Evolutionary conservation across 139 green algal species (phyloP).

Genomic region (Zygnema cylindricum): DNA sequence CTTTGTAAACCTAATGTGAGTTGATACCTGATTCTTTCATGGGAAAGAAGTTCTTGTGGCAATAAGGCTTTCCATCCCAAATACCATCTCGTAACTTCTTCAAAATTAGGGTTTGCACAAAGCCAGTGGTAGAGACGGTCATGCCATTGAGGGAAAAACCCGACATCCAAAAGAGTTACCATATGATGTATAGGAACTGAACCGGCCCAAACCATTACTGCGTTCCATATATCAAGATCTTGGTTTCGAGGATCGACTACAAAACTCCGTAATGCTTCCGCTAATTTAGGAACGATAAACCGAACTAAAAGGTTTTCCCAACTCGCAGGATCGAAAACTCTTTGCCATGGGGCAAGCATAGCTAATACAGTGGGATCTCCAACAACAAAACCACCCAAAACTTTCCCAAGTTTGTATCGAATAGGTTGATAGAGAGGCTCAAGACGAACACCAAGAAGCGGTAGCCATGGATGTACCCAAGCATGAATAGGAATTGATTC

Average conservation of each 20-base stretch:
- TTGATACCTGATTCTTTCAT: conserved; percentile 77
- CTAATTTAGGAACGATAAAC: conserved; percentile 89
- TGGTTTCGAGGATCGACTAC: conserved; percentile 80
- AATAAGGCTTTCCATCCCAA: conserved; percentile 87
- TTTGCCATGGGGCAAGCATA: conserved; percentile 87
- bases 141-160: conserved; percentile 88
- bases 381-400: conserved; percentile 86
- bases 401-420: conserved; percentile 72
- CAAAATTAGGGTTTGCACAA: conserved; percentile 75
- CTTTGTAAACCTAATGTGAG: conserved; percentile 82
- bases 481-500: conserved; percentile 88
- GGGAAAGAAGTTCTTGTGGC: conserved; percentile 71
- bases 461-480: conserved; percentile 98
- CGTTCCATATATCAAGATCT: conserved; percentile 78
- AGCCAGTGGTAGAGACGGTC: conserved; percentile 83
- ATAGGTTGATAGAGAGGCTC: conserved; percentile 86
- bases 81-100: conserved; percentile 93
- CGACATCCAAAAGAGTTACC: conserved; percentile 72
- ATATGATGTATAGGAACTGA: conserved; percentile 71
- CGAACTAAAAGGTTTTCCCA: conserved; percentile 83
- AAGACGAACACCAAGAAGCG: conserved; percentile 76
- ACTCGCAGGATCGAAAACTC: conserved; percentile 67
- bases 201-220: conserved; percentile 82
- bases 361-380: conserved; percentile 76
- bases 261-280: conserved; percentile 73